Evolutionary conservation across 2,329 filamentous ascomycete genomes (phyloP).

Genomic region (Mycogone perniciosa): DNA sequence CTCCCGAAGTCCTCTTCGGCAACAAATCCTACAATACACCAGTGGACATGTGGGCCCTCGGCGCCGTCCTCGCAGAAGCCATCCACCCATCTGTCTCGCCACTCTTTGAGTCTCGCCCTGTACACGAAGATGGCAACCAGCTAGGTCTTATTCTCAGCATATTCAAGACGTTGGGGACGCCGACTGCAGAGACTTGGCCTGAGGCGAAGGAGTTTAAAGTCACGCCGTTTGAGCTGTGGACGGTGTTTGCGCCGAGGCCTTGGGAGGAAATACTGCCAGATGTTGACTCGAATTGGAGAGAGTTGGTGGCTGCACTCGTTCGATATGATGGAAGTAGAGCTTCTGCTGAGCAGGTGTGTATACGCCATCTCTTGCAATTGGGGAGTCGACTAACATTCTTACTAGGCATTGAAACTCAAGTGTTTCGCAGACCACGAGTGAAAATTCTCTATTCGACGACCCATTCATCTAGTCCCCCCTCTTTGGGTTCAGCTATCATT

Average conservation of each 20-base stretch:
- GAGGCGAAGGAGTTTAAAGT: conserved; percentile 61
- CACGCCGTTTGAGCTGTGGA: conserved; percentile 88
- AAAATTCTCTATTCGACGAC: too few species aligned
- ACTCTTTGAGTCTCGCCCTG: conserved; percentile 72
- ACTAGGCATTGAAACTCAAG: conserved; percentile 20
- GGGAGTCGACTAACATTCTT: conserved; percentile 4
- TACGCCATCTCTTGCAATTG: not conserved
- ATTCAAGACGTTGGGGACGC: conserved; percentile 86
- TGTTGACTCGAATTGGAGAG: conserved; percentile 50
- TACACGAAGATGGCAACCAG: conserved; percentile 79
- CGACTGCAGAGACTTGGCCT: conserved; percentile 74
- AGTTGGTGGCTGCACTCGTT: conserved; percentile 63
- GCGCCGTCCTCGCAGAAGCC: conserved; percentile 76
- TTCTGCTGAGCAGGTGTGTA: conserved; percentile 48
- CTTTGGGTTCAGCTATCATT: too few species aligned
- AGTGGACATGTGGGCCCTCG: conserved; percentile 86
- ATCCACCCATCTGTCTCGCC: conserved; percentile 48
- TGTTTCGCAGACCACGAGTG: conserved; percentile 1
- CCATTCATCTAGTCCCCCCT: too few species aligned
- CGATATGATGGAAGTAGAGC: conserved; percentile 65
- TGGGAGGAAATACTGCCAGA: conserved; percentile 68
- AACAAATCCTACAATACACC: conserved; percentile 62
- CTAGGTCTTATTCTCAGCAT: conserved; percentile 86
- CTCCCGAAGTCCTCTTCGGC: conserved; percentile 87
- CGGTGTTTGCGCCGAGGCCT: conserved; percentile 57